Percentiles rank a stretch among this genome's conserved stretches.
These are phyloP conservation scores for Tuber umbilicatum DNA, from an alignment of 495 filamentous ascomycete species.

Conservation along the genomic window DNA sequence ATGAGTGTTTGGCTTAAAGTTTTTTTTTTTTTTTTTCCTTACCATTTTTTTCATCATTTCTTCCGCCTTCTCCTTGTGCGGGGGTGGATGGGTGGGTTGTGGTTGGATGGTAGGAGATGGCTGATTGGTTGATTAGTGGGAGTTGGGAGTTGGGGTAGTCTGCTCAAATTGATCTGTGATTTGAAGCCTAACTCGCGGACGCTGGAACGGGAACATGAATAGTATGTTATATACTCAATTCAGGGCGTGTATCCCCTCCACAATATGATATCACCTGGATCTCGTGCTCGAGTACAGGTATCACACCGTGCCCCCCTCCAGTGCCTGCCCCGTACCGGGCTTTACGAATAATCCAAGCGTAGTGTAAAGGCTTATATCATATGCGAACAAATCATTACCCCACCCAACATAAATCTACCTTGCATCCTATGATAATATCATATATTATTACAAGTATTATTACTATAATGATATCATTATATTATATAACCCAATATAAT, in stretches of 20 bases:
- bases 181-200: neutral
- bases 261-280: neutral
- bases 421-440: neutral
- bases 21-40: neutral
- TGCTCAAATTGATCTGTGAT: neutral
- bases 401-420: neutral
- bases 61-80: neutral
- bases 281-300: neutral
- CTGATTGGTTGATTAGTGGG: neutral
- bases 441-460: too few species aligned
- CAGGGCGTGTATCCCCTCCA: neutral
- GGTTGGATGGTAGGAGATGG: neutral
- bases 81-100: neutral
- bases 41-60: neutral
- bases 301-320: neutral
- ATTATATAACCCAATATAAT: slow-evolving; percentile 1
- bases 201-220: neutral
- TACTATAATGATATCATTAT: neutral
- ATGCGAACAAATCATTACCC: neutral
- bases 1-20: neutral
- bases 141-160: neutral
- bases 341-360: neutral
- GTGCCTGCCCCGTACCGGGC: neutral
- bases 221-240: neutral
- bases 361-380: slow-evolving; percentile 6